These are phyloP conservation scores for Ampelocalamus luodianensis DNA, from an alignment of 176 grass and related monocot genomes.

Conservation along the genomic window DNA sequence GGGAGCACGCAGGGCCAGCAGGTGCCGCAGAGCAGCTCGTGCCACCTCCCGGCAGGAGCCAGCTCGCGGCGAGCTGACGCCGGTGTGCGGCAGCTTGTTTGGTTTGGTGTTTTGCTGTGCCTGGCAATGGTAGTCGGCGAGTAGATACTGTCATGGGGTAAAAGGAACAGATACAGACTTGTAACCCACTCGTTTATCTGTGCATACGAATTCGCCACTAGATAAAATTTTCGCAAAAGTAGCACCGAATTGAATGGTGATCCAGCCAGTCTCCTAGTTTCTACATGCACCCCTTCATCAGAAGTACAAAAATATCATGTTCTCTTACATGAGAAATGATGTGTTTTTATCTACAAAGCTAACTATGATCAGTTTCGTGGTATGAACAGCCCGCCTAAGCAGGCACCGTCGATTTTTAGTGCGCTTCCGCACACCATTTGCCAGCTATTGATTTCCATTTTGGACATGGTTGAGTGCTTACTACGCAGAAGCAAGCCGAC, in stretches of 20 bases:
- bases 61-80: not conserved
- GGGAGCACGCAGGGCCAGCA: constrained; percentile 44
- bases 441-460: not conserved
- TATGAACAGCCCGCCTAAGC: constrained; percentile 39
- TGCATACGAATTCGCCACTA: constrained; percentile 6
- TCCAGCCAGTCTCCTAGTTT: not conserved
- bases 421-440: not conserved
- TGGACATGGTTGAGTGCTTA: not conserved
- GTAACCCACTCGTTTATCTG: not conserved
- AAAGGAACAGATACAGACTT: not conserved
- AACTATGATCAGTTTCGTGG: constrained; percentile 27
- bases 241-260: not conserved
- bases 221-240: not conserved
- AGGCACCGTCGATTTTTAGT: constrained; percentile 20
- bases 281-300: not conserved
- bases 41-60: constrained; percentile 48
- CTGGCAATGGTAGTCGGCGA: not conserved
- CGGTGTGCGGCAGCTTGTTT: constrained; percentile 16
- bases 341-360: constrained; percentile 48
- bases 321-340: not conserved
- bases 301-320: not conserved
- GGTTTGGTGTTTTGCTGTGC: constrained; percentile 34
- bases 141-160: constrained; percentile 18
- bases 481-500: not conserved
- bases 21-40: constrained; percentile 38